phyloP scores from a whole-genome alignment of 2,329 filamentous ascomycete species.

The Colletotrichum agaves region DNA sequence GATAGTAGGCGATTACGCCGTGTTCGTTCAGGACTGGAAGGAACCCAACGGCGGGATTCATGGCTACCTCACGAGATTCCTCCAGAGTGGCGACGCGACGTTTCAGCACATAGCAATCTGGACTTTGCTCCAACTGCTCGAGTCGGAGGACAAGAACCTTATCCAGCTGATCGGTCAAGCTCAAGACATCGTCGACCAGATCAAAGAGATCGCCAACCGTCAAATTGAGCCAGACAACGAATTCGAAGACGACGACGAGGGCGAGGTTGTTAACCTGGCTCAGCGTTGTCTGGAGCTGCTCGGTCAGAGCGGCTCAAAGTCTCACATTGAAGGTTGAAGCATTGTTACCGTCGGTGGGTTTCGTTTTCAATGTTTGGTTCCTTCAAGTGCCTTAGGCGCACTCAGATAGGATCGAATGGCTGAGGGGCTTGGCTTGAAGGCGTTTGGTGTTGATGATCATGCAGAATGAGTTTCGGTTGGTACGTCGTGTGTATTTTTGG shows the following conservation, averaged over 20 bases:
- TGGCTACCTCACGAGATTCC: constrained; percentile 91
- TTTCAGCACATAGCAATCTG: constrained; percentile 99
- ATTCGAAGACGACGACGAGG: constrained; percentile 88
- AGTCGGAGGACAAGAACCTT: constrained; percentile 92
- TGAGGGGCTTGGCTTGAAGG: constrained; percentile 26
- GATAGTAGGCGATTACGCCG: constrained; percentile 92
- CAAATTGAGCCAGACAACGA: constrained; percentile 89
- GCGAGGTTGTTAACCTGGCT: constrained; percentile 90
- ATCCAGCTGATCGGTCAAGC: constrained; percentile 89
- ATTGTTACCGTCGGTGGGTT: neutral
- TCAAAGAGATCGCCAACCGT: constrained; percentile 89
- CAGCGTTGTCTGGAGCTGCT: constrained; percentile 89
- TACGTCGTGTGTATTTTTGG: constrained; percentile 37
- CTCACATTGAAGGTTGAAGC: constrained; percentile 80
- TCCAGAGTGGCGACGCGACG: constrained; percentile 92
- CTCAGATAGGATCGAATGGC: constrained; percentile 27
- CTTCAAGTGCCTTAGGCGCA: constrained; percentile 24
- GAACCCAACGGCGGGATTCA: constrained; percentile 95
- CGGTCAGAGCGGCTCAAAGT: constrained; percentile 79
- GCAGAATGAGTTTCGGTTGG: constrained; percentile 37
- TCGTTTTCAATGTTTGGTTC: constrained; percentile 25
- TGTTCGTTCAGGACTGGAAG: constrained; percentile 94
- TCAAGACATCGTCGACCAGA: constrained; percentile 91
- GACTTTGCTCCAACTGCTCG: constrained; percentile 94
- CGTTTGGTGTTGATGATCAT: constrained; percentile 38